Evolutionary conservation across 2,329 filamentous ascomycete genomes (phyloP).

Genomic region (Aureobasidium melanogenum): DNA sequence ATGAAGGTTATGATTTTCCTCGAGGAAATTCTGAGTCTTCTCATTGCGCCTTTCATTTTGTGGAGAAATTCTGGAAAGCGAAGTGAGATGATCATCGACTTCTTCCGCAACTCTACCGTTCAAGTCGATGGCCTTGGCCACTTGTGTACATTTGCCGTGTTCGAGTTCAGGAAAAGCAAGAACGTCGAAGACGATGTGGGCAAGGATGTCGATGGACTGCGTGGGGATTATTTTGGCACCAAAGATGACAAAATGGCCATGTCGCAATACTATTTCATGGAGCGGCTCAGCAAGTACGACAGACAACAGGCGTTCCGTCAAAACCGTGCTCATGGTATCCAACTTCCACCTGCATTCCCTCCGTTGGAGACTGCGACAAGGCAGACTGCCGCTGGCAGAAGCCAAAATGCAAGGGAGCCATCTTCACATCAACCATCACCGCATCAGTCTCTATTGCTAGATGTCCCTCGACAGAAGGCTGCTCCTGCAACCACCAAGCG

Average conservation of each 20-base stretch:
- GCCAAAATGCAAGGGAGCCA: neutral
- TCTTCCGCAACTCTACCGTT: conserved; percentile 95
- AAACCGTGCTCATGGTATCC: conserved; percentile 10
- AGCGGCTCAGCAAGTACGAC: conserved; percentile 31
- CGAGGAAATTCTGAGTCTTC: conserved; percentile 84
- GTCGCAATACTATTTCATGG: conserved; percentile 89
- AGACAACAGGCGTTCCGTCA: conserved; percentile 11
- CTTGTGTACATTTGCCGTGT: conserved; percentile 94
- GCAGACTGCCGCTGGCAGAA: neutral
- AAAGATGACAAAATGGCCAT: conserved; percentile 99
- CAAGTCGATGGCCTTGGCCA: conserved; percentile 94
- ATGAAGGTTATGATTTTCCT: conserved; percentile 85
- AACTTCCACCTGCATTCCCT: conserved; percentile 15
- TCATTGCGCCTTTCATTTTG: conserved; percentile 83
- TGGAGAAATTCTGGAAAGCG: conserved; percentile 79
- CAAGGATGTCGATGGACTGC: conserved; percentile 41
- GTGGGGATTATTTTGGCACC: conserved; percentile 87
- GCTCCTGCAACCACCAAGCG: neutral
- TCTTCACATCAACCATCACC: conserved; percentile 4
- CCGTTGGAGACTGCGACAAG: conserved; percentile 10
- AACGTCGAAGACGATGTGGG: conserved; percentile 35
- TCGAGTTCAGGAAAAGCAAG: conserved; percentile 84
- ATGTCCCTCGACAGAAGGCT: conserved; percentile 5
- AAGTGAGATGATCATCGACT: conserved; percentile 89
- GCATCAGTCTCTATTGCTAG: conserved; percentile 11